Evolutionary conservation across 2,329 filamentous ascomycete genomes (phyloP).

Genomic region (Phialemonium atrogriseum): DNA sequence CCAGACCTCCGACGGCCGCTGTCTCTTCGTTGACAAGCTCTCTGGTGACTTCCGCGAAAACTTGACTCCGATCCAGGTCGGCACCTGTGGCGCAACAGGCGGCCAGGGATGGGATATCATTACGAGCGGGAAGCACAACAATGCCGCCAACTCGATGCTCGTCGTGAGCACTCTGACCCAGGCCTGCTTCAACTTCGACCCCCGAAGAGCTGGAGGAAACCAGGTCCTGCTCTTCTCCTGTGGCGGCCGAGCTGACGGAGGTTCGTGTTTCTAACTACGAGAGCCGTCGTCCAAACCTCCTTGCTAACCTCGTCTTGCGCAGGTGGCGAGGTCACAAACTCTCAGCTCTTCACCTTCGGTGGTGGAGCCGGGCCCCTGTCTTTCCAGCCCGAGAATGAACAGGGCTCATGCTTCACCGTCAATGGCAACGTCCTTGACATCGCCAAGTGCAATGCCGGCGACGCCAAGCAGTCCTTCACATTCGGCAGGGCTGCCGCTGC

Average conservation of each 20-base stretch:
- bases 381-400: constrained; percentile 36
- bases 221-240: constrained; percentile 51
- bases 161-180: constrained; percentile 49
- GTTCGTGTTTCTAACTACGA: constrained; percentile 13
- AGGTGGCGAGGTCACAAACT: constrained; percentile 39
- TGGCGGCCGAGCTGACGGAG: constrained; percentile 47
- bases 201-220: constrained; percentile 38
- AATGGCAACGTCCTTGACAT: constrained; percentile 34
- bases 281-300: no score
- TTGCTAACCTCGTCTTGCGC: constrained; percentile 4
- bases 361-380: constrained; percentile 31
- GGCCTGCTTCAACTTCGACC: constrained; percentile 51
- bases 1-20: constrained; percentile 32
- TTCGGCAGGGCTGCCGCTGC: constrained; percentile 14
- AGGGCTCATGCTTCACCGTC: constrained; percentile 37
- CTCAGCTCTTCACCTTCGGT: constrained; percentile 42
- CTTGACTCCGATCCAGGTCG: constrained; percentile 35
- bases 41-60: constrained; percentile 41
- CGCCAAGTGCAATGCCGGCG: constrained; percentile 29
- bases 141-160: constrained; percentile 35
- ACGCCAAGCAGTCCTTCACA: constrained; percentile 34
- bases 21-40: constrained; percentile 36
- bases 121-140: constrained; percentile 42
- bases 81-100: constrained; percentile 30
- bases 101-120: constrained; percentile 40